phyloP scores from a whole-genome alignment of 345 rosid species.

The Sonneratia caseolaris region DNA sequence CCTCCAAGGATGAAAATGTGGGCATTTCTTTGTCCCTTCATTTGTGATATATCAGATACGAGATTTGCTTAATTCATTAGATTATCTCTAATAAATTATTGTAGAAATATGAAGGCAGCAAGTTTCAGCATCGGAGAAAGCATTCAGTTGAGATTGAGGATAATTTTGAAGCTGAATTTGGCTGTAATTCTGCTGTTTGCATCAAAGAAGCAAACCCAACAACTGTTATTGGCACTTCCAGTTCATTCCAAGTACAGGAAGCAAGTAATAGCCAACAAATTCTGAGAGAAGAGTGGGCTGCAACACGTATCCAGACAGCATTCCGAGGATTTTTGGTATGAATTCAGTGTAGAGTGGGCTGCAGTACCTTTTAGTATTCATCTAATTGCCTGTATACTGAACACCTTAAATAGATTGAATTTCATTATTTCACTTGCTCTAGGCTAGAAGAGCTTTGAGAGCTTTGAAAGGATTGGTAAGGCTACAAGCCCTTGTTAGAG shows the following conservation, averaged over 20 bases:
- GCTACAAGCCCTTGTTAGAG: conserved; percentile 96
- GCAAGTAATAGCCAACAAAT: conserved; percentile 29
- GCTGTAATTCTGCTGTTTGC: conserved; percentile 17
- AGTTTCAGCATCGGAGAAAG: conserved; percentile 53
- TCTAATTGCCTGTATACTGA: not conserved
- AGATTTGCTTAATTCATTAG: not conserved
- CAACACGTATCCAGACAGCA: conserved; percentile 79
- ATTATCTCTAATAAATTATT: not conserved
- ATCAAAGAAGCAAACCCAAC: conserved; percentile 30
- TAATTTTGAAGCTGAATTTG: conserved; percentile 43
- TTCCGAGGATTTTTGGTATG: conserved; percentile 94
- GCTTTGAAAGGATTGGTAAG: conserved; percentile 98
- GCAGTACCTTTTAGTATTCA: not conserved
- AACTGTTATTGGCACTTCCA: conserved; percentile 39
- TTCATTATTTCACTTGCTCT: not conserved
- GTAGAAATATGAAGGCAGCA: conserved; percentile 44
- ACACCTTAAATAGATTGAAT: not conserved
- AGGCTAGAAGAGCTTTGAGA: conserved; percentile 97
- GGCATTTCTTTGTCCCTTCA: conserved; percentile 15
- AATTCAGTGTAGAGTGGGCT: not conserved
- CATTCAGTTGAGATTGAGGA: conserved; percentile 51
- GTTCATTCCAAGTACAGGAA: conserved; percentile 42
- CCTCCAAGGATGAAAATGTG: conserved; percentile 58
- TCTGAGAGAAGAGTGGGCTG: conserved; percentile 55
- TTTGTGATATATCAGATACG: not conserved